Base-by-base conservation (phyloP, 2,329 filamentous ascomycete species). In the Exophiala calicioides region DNA sequence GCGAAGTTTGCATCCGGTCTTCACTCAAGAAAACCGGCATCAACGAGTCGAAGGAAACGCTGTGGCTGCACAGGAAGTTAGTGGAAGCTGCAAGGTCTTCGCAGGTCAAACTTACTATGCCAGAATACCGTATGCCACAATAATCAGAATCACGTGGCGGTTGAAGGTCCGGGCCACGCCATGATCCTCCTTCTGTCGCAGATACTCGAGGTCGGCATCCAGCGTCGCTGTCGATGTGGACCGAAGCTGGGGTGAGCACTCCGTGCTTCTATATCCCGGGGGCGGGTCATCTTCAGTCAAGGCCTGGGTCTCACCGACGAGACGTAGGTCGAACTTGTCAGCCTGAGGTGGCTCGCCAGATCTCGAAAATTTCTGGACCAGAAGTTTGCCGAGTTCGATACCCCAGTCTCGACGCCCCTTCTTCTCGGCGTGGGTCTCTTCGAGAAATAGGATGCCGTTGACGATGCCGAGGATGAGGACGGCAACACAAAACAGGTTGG, bases 21-120 rank as follows among this genome's bases (percentile, higher is more conserved):
- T 88, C 88, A 66, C 87, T 91, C 62, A 98, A 81, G 58, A 98
- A 89, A 2, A 96, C 87, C 0, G 93, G 91, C 59, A 97, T 84
- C 37, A 97, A 79, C 62, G 95, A 88, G 68, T 98, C 93, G 60
- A 95, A 93, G 0, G 90, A 94, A 69, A 98, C 96, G 9, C 91
- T 96, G 71, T 97, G 91, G 72, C 90, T 95, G 61, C 30, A 52
- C 23, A 20, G 15, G 23, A 33, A 36, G 61, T 64, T 53, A 68
- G 62, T 31, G 26, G 21, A 57, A 51, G 57, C 44, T 60, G 39
- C 58, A 57, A 50, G 33, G 24, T 12, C 10, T 20, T 16, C 4
- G 6, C 19, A 18, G 13, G 16, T 21, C 4, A 36, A 26, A 82
- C 86, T 79, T 76, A 91, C 87, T 90, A 93, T 44, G 89, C 89